A percentile compares a stretch with the other conserved stretches of the same genome.
phyloP scores from a whole-genome alignment of 768 basidiomycete species.

The Agaricus bisporus region DNA sequence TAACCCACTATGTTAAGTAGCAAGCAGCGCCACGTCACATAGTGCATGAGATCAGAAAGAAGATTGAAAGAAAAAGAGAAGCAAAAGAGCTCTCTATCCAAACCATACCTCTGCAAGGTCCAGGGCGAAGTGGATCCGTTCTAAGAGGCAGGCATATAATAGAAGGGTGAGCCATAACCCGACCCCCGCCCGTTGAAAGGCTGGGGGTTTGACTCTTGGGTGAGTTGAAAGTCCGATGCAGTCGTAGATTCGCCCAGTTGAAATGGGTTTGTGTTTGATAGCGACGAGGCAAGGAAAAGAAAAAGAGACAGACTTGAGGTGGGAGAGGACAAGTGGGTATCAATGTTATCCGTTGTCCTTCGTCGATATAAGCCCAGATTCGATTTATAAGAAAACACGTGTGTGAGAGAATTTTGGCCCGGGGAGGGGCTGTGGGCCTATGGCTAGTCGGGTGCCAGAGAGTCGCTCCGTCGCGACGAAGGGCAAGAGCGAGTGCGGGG shows the following conservation, averaged over 20 bases:
- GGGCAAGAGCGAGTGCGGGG: conserved; percentile 21
- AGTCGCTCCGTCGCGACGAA: conserved; percentile 12
- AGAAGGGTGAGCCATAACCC: conserved; percentile 5
- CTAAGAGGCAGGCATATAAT: conserved; percentile 1
- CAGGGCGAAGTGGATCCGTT: conserved; percentile 8
- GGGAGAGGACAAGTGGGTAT: neutral
- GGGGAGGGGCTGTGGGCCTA: neutral
- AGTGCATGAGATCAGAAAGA: neutral
- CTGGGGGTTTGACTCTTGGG: conserved; percentile 2
- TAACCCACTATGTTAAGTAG: neutral
- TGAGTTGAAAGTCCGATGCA: neutral
- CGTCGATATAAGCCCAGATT: conserved; percentile 2
- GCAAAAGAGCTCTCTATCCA: neutral
- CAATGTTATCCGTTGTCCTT: conserved; percentile 5
- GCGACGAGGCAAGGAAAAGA: neutral
- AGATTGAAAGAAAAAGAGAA: neutral
- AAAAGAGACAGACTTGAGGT: neutral
- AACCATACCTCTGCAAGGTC: conserved; percentile 5
- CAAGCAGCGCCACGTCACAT: neutral
- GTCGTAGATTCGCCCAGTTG: neutral
- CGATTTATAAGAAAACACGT: neutral
- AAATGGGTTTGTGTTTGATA: neutral
- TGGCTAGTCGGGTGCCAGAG: conserved; percentile 12
- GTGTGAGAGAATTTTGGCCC: conserved; percentile 4
- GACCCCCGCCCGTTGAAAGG: neutral